Base-by-base conservation (phyloP, 345 rosid genomes). In the Limnanthes douglasii region DNA sequence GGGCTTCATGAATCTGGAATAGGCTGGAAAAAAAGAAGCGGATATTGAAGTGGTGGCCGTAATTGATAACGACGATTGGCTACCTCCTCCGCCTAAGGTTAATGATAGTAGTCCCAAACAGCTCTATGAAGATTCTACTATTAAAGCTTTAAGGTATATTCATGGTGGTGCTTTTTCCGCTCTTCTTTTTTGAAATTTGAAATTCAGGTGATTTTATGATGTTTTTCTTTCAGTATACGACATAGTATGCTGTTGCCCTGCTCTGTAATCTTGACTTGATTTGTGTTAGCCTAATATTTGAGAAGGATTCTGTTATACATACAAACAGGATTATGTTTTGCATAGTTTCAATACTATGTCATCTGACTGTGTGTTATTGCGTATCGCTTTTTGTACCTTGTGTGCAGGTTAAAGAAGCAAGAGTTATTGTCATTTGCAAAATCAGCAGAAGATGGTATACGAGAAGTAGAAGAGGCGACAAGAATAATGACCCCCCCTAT, bases 11-110 rank as follows among this genome's bases (percentile, higher is more conserved):
- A 18, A 14, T 31, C 1, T 9, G 15, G 11, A 41, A 11, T 17
- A 57, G 44, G 43, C 41, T 48, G 43, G 15, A 5, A 51, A 55
- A 22, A 52, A 18, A 15, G 64, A 56, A 47, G 68, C 45, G 13
- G 65, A 50, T 6, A 42, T 61, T 32, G 39, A 57, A 41, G 71
- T 60, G 20, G 18, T 65, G 18, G 34, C 59, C 34, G 46, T 62
- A 11, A 31, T 31, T 41, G 64, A 45, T 8, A 76, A 80, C 29
- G 93, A 80, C 4, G 93, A 81, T 50, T 81, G 83, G 86, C 51
- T 81, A 46, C 68, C 65, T 61, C 79, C 83, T 22, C 80, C 83
- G 0, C 83, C 86, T 3, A 59, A 65, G 46, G 57, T 54, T 51
- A 21, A 45, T 12, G 17, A 44, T 2, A 41, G 61, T 9, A 36